phyloP scores from a whole-genome alignment of 1,284 basidiomycete genomes.

The Ganoderma sinense region DNA sequence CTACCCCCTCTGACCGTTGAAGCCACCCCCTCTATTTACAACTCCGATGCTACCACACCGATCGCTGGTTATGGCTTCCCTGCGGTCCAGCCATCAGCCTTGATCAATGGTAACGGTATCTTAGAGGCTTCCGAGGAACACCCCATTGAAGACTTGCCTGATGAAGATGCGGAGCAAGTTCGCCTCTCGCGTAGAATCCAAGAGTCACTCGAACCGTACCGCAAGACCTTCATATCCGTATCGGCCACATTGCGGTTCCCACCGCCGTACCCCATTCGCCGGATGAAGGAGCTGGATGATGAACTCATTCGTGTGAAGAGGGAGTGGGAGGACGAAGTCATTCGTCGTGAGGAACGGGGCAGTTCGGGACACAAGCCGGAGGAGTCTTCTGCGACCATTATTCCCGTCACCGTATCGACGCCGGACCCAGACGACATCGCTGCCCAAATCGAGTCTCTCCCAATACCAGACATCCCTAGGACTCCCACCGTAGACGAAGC shows the following conservation, averaged over 20 bases:
- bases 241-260: slow-evolving; percentile 91
- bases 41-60: slow-evolving; percentile 26
- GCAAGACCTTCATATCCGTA: slow-evolving; percentile 87
- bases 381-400: slow-evolving; percentile 45
- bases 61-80: slow-evolving; percentile 23
- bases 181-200: slow-evolving; percentile 78
- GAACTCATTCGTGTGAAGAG: slow-evolving; percentile 71
- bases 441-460: slow-evolving; percentile 75
- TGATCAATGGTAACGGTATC: slow-evolving; percentile 29
- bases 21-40: slow-evolving; percentile 60
- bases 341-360: slow-evolving; percentile 77
- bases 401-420: slow-evolving; percentile 28
- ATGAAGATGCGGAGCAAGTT: slow-evolving; percentile 73
- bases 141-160: slow-evolving; percentile 62
- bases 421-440: slow-evolving; percentile 62
- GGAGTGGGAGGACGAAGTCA: slow-evolving; percentile 86
- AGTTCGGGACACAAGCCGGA: slow-evolving; percentile 52
- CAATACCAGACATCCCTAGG: slow-evolving; percentile 52
- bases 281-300: slow-evolving; percentile 89
- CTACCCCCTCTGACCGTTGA: slow-evolving; percentile 72
- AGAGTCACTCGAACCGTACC: slow-evolving; percentile 83
- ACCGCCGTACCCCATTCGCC: slow-evolving; percentile 86
- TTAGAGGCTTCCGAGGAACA: slow-evolving; percentile 31
- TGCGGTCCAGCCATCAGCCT: slow-evolving; percentile 13
- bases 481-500: slow-evolving; percentile 51